phyloP scores from a whole-genome alignment of 2,329 filamentous ascomycete species.

The Aureobasidium namibiae region DNA sequence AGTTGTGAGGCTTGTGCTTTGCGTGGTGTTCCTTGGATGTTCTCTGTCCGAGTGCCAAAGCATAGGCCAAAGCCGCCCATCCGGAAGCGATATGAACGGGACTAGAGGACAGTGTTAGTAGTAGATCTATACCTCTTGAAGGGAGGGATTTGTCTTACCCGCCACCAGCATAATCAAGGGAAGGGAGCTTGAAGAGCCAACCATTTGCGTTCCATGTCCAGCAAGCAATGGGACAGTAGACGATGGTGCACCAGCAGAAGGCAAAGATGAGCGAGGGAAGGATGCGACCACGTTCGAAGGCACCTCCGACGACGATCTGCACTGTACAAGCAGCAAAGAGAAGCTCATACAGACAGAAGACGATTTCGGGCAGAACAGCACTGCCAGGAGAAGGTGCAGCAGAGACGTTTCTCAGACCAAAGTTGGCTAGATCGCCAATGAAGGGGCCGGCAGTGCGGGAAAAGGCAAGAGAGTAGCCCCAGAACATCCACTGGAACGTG shows the following conservation, averaged over 20 bases:
- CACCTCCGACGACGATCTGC: constrained; percentile 57
- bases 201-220: constrained; percentile 62
- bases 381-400: constrained; percentile 53
- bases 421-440: constrained; percentile 55
- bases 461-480: constrained; percentile 57
- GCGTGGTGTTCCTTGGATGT: constrained; percentile 40
- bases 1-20: constrained; percentile 53
- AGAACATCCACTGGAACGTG: constrained; percentile 53
- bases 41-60: constrained; percentile 54
- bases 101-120: no score
- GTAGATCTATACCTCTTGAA: no score
- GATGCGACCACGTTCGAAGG: constrained; percentile 57
- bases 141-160: no score
- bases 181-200: constrained; percentile 54
- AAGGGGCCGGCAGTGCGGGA: constrained; percentile 52
- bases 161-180: constrained; percentile 48
- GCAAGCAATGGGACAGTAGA: constrained; percentile 56
- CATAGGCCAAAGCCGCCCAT: constrained; percentile 56
- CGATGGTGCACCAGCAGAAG: constrained; percentile 56
- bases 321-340: constrained; percentile 56
- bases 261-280: constrained; percentile 56
- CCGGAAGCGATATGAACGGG: constrained; percentile 58
- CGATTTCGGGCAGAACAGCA: constrained; percentile 52
- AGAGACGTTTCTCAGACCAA: constrained; percentile 53
- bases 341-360: constrained; percentile 59